Percentiles rank a stretch among this genome's conserved stretches.
Conservation (phyloP, 192 early-diverging fungal species). For the Ambispora gerdemannii region DNA sequence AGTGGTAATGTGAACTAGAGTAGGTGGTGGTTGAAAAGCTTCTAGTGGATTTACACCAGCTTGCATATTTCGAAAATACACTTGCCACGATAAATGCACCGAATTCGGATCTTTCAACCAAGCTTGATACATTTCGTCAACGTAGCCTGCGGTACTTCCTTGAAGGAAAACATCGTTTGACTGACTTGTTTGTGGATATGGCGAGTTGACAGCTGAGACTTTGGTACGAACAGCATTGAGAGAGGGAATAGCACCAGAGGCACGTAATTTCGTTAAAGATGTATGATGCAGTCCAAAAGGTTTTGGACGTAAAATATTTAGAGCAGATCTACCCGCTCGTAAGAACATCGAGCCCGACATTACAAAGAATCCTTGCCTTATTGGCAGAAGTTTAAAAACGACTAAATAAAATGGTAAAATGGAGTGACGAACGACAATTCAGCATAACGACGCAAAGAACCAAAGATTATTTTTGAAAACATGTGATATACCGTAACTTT, state of each 20-base stretch:
- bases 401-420: too few relatives aligned
- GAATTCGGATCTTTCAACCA: conserved; percentile 86
- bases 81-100: conserved; percentile 95
- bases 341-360: too few relatives aligned
- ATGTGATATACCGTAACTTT: too few relatives aligned
- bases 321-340: too few relatives aligned
- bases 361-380: too few relatives aligned
- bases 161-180: conserved; percentile 81
- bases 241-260: background rate
- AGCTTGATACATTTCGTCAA: conserved; percentile 95
- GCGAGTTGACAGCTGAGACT: conserved; percentile 14
- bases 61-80: conserved; percentile 87
- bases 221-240: conserved; percentile 13
- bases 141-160: conserved; percentile 79
- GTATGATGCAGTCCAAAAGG: too few relatives aligned
- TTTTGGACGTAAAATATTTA: too few relatives aligned
- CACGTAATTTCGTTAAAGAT: too few relatives aligned
- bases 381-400: too few relatives aligned
- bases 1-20: conserved; percentile 53
- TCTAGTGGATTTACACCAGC: conserved; percentile 59
- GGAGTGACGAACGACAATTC: too few relatives aligned
- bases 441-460: too few relatives aligned
- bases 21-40: conserved; percentile 81
- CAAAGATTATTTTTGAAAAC: too few relatives aligned
- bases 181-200: conserved; percentile 41